phyloP scores from a whole-genome alignment of 805 yeast species.

The Lipomyces kockii region DNA sequence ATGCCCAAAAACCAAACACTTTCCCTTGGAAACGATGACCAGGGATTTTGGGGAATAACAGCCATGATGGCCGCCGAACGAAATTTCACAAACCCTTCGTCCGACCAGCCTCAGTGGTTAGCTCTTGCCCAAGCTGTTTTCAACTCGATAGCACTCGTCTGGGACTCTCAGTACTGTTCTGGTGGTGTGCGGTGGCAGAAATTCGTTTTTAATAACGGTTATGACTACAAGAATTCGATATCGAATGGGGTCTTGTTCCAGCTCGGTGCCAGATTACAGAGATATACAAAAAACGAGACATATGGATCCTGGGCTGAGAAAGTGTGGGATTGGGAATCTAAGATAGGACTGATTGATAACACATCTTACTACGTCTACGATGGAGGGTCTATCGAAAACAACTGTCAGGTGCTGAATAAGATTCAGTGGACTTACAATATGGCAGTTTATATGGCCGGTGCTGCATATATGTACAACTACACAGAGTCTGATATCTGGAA shows the following conservation, averaged over 20 bases:
- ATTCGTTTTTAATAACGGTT: slow-evolving; percentile 85
- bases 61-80: slow-evolving; percentile 84
- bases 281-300: slow-evolving; percentile 72
- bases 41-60: slow-evolving; percentile 90
- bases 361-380: slow-evolving; percentile 59
- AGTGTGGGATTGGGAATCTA: slow-evolving; percentile 77
- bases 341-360: slow-evolving; percentile 50
- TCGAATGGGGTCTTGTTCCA: slow-evolving; percentile 84
- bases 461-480: slow-evolving; percentile 68
- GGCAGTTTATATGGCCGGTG: slow-evolving; percentile 69
- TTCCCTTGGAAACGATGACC: slow-evolving; percentile 93
- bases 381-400: slow-evolving; percentile 59
- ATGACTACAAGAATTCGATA: slow-evolving; percentile 83
- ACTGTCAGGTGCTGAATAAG: slow-evolving; percentile 56
- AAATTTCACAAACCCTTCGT: slow-evolving; percentile 73
- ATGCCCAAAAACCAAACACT: slow-evolving; percentile 80
- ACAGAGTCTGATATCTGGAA: slow-evolving; percentile 53
- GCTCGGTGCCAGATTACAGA: slow-evolving; percentile 79
- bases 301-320: slow-evolving; percentile 75
- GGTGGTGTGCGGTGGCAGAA: slow-evolving; percentile 96
- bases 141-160: slow-evolving; percentile 78
- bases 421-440: slow-evolving; percentile 78
- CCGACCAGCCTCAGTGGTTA: slow-evolving; percentile 69
- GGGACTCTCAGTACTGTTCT: slow-evolving; percentile 67
- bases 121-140: slow-evolving; percentile 81